Base-by-base conservation (phyloP, 345 rosid genomes). In the Citrus mangshanensis region DNA sequence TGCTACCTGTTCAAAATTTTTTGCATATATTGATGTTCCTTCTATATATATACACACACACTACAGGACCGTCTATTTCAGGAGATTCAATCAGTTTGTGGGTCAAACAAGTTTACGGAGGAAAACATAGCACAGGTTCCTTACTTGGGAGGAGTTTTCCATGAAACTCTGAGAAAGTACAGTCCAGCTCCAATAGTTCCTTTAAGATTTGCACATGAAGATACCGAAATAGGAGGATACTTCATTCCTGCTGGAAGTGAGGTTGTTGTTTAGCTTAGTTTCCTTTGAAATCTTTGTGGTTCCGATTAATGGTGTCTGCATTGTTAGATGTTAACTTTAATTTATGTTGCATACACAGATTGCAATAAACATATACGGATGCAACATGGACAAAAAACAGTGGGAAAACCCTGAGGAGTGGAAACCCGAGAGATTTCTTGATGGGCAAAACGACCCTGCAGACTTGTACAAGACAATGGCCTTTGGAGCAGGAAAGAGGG, bases 381-480 rank as follows among this genome's bases (percentile, higher is more conserved):
- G 99, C 81, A 93, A 93, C 89, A 91, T 90, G 96, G 91, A 95
- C 80, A 91, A 88, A 84, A 89, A 87, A 35, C 85, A 82, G 21
- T 95, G 95, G 93, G 93, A 88, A 38, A 87, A 78, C 51, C 89
- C 98, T 0, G 87, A 86, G 73, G 91, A 89, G 68, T 96, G 95
- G 94, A 84, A 72, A 34, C 97, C 99, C 1, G 97, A 91, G 89
- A 79, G 97, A 80, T 94, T 94, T 51, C 82, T 92, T 0, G 91
- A 85, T 28, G 86, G 73, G 9, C 91, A 80, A 76, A 86, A 84
- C 54, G 95, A 91, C 80, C 68, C 81, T 0, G 34, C 79, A 25
- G 97, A 94, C 75, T 76, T 94, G 77, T 82, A 91, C 83, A 91
- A 92, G 88, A 96, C 97, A 16, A 91, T 93, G 97, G 99, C 97